Base-by-base conservation (phyloP, 1,284 basidiomycete genomes). In the Pseudozyma sp. region DNA sequence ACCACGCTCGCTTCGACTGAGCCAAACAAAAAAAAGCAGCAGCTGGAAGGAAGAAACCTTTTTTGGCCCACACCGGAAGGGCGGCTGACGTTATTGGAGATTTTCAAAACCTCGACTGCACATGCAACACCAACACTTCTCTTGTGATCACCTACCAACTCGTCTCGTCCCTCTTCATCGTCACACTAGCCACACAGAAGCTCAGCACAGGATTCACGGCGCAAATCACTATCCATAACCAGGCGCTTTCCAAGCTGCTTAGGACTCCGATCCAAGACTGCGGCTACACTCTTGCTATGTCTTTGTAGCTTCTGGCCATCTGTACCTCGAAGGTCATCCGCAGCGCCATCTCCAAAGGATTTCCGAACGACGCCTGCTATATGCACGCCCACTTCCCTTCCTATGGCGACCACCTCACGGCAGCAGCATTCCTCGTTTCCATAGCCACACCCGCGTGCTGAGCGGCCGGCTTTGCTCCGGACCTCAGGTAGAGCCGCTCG, bases 1-100 rank as follows among this genome's bases (percentile, higher is more conserved):
- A 37, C 11, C 11, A 7, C 11, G 8, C 40, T 52, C 53, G 59
- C 52, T 50, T 63, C 61, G 24, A 43, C 42, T 10, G n/a, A 14
- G 19, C 19, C 4, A 14, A 37, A 42, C 24, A 2, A 49, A 47
- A 61, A 47, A 17, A 37, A 11, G 19, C 14, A 48, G 42, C 42
- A n/a, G 35, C 17, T 19, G 6, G 42, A 2, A n/a, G 51, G 58
- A 60, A 54, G 58, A 60, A 60, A 30, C 17, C 31, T 35, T 42
- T 42, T 42, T n/a, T 42, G 30, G n/a, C 17, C 45, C 17, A 19
- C 16, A 19, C 24, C 24, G 24, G 24, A 31, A 24, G 29, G 29
- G 31, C 10, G 44, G 65, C 65, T 68, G 65, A 68, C 58, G 54
- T 68, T 61, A 68, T 68, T 68, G 40, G 39, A 8, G 29, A 31